These are phyloP conservation scores for Boletus reticuloceps DNA, from an alignment of 768 basidiomycete genomes.

Conservation along the genomic window DNA sequence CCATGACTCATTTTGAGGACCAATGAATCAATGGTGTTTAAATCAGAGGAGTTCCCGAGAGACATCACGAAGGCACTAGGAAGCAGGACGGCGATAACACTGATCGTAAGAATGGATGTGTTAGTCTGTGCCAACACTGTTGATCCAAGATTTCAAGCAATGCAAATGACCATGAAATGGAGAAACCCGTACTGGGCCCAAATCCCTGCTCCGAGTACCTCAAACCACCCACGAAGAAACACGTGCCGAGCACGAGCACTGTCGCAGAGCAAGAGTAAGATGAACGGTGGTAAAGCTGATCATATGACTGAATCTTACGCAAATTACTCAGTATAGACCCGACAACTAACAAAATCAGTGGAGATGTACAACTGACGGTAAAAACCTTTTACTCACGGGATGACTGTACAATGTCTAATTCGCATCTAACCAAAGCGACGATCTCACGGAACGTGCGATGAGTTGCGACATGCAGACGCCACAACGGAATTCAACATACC, in stretches of 20 bases:
- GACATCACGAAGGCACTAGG: slow-evolving; percentile 77
- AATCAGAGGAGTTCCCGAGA: slow-evolving; percentile 26
- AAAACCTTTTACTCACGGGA: slow-evolving; percentile 47
- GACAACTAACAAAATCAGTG: slow-evolving; percentile 48
- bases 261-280: background rate
- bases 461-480: background rate
- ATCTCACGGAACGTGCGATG: slow-evolving; percentile 43
- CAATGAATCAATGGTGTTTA: slow-evolving; percentile 34
- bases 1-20: slow-evolving; percentile 77
- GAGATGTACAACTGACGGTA: background rate
- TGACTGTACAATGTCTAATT: slow-evolving; percentile 77
- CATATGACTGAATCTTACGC: slow-evolving; percentile 34
- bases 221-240: slow-evolving; percentile 79
- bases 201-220: slow-evolving; percentile 79
- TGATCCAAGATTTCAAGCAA: background rate
- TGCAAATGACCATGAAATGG: background rate
- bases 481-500: slow-evolving; percentile 33
- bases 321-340: slow-evolving; percentile 83
- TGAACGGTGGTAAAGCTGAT: background rate
- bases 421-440: slow-evolving; percentile 79
- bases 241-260: slow-evolving; percentile 85
- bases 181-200: slow-evolving; percentile 52
- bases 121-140: slow-evolving; percentile 71
- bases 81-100: slow-evolving; percentile 75
- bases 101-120: slow-evolving; percentile 69